These are phyloP conservation scores for Plasmopara viticola DNA, from an alignment of 352 stramenopile genomes.

Conservation along the genomic window DNA sequence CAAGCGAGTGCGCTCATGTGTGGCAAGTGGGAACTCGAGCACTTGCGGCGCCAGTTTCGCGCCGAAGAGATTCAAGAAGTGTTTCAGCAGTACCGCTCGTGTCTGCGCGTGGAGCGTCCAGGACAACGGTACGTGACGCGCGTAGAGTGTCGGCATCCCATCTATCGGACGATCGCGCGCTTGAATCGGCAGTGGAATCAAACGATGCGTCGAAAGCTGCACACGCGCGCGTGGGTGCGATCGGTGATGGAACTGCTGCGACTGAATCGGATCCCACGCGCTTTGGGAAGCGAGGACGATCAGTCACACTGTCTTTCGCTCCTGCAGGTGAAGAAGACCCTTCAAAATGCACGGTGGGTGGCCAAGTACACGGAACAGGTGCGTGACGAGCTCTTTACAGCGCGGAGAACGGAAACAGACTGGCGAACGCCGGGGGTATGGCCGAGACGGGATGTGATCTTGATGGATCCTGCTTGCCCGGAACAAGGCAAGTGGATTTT, in stretches of 20 bases:
- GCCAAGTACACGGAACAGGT: conserved; percentile 55
- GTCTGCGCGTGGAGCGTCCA: conserved; percentile 81
- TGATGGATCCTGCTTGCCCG: conserved; percentile 49
- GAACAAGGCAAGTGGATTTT: conserved; percentile 60
- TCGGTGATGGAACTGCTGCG: conserved; percentile 87
- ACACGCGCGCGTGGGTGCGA: conserved; percentile 83
- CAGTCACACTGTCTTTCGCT: conserved; percentile 31
- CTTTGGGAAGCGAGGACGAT: conserved; percentile 10
- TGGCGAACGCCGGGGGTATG: conserved; percentile 27
- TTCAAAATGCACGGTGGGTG: conserved; percentile 72
- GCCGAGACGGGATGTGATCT: conserved; percentile 41
- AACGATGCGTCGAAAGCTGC: conserved; percentile 78
- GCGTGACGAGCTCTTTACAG: conserved; percentile 52
- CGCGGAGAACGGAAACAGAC: conserved; percentile 78
- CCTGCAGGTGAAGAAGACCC: conserved; percentile 84
- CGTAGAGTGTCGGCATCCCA: conserved; percentile 85
- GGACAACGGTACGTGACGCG: conserved; percentile 87
- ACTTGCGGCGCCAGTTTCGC: conserved; percentile 78
- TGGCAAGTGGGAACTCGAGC: conserved; percentile 88
- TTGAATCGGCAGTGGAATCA: conserved; percentile 75
- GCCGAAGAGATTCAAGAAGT: conserved; percentile 91
- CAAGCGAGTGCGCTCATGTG: conserved; percentile 86
- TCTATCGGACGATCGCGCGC: conserved; percentile 77
- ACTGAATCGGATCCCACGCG: conserved; percentile 43
- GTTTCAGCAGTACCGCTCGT: conserved; percentile 84